Evolutionary conservation across 164 flowering plant genomes (phyloP).

Genomic region (Vitis rupestris): DNA sequence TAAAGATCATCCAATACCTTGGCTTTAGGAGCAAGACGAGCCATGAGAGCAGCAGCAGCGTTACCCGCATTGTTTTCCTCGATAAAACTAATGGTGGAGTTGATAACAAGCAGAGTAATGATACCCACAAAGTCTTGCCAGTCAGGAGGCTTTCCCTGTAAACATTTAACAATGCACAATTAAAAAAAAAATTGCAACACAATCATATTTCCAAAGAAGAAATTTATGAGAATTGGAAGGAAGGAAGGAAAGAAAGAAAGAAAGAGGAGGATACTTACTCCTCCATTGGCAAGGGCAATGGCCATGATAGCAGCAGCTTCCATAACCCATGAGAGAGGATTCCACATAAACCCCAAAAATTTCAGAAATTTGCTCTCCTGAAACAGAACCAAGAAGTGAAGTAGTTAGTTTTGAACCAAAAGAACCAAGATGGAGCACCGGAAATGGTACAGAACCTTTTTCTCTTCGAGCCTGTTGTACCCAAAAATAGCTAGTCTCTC

Average conservation of each 20-base stretch:
- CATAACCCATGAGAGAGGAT: conserved; percentile 94
- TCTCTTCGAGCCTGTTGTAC: conserved; percentile 85
- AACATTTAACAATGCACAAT: background rate
- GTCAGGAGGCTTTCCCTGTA: conserved; percentile 82
- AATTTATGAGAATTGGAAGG: background rate
- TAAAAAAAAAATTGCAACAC: background rate
- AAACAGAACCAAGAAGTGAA: conserved; percentile 17
- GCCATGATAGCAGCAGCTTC: conserved; percentile 93
- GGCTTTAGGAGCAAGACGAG: conserved; percentile 84
- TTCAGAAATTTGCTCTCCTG: conserved; percentile 84
- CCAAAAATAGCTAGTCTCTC: conserved; percentile 68
- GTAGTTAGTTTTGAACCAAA: background rate
- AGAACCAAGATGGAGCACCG: background rate
- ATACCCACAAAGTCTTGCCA: conserved; percentile 93
- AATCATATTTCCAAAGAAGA: background rate
- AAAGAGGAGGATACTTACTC: conserved; percentile 43
- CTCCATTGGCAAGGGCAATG: conserved; percentile 91
- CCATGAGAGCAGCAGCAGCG: conserved; percentile 95
- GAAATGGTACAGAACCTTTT: conserved; percentile 34
- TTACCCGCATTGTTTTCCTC: conserved; percentile 96
- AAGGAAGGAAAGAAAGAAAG: background rate
- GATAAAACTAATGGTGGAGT: conserved; percentile 85
- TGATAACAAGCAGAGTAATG: conserved; percentile 63
- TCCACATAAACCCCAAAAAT: conserved; percentile 94
- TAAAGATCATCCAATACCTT: conserved; percentile 41